A percentile compares a stretch with the other conserved stretches of the same genome.
These are phyloP conservation scores for Conticribra guillardii DNA, from an alignment of 108 stramenopile genomes.

Conservation along the genomic window DNA sequence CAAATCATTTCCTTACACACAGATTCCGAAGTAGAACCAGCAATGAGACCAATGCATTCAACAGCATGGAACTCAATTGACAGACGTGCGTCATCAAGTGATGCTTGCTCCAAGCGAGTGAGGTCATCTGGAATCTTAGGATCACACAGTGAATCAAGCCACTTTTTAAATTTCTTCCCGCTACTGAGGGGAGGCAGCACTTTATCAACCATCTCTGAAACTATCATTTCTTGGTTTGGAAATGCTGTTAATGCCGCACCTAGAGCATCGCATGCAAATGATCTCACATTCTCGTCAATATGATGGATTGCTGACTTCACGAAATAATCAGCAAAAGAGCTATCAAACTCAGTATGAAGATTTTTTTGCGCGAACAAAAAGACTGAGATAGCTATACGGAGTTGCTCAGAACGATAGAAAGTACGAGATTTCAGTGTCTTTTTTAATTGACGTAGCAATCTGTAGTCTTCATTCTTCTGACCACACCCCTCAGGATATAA, in stretches of 20 bases:
- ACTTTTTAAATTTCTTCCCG: conserved; percentile 39
- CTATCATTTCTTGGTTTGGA: conserved; percentile 34
- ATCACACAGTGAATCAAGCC: conserved; percentile 36
- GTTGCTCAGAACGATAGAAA: conserved; percentile 30
- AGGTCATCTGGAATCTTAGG: conserved; percentile 43
- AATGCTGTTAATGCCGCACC: conserved; percentile 36
- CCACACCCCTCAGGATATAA: conserved; percentile 42
- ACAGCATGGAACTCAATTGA: conserved; percentile 61
- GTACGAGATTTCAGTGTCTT: conserved; percentile 38
- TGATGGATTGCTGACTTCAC: conserved; percentile 39
- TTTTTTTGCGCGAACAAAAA: conserved; percentile 37
- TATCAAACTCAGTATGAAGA: conserved; percentile 31
- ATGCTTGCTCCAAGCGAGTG: conserved; percentile 45
- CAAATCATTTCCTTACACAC: conserved; percentile 50
- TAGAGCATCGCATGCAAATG: conserved; percentile 30
- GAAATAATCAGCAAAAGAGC: conserved; percentile 26
- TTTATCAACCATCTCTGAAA: conserved; percentile 26
- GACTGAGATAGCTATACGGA: conserved; percentile 15
- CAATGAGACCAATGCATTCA: conserved; percentile 58
- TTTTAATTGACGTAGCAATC: conserved; percentile 28
- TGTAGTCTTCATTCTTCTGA: conserved; percentile 40
- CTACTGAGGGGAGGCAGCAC: conserved; percentile 30
- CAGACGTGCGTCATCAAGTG: conserved; percentile 44
- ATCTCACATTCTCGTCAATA: conserved; percentile 41
- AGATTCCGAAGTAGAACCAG: conserved; percentile 43